Evolutionary conservation across 2,329 filamentous ascomycete genomes (phyloP), one percentile per base, ranked within the genome.

Genomic region (Alternaria hordeiaustralica): DNA sequence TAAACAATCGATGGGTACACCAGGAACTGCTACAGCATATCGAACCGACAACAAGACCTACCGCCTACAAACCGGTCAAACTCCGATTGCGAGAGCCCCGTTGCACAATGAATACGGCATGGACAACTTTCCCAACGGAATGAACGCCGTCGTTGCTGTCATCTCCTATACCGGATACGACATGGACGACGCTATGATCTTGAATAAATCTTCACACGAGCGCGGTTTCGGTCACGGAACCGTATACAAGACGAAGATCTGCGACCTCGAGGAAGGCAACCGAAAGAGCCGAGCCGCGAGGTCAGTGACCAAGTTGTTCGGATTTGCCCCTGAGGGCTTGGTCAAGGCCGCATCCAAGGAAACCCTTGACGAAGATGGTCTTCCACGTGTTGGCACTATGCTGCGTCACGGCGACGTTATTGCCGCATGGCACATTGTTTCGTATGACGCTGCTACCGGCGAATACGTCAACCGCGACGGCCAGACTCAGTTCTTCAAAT

Each of bases 181-280:
- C 86, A 99, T 99, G 96, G 96, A 99, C 86, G 96, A 99, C 83
- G 96, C 96, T 78, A 98, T 98, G 95, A 98, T 99, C 78, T 86
- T 99, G 78, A 98, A 98, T 85, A 98, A 98, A 80, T 97, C 94
- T 20, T 90, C 95, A 3, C 93, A 97, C 80, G 96, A 99, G 81
- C 90, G 96, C 71, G 96, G 96, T 13, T 98, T 99, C 75, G 95
- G 94, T 41, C 90, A 98, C 75, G 96, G 96, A 59, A 96, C 94
- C 6, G 94, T 99, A 73, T 99, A 97, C 87, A 99, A 99, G 84
- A 97, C 94, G 9, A 97, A 98, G 83, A 92, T 96, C 76, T 90
- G 96, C 76, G 89, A 92, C 36, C 87, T 98, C 18, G 92, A 93
- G 72, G 93, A 97, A 56, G 92, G 95, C 65, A 84, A 85, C 46